Evolutionary conservation across 352 stramenopile species (phyloP), one percentile per base, ranked within the genome.

Genomic region (Pythium diclinum): DNA sequence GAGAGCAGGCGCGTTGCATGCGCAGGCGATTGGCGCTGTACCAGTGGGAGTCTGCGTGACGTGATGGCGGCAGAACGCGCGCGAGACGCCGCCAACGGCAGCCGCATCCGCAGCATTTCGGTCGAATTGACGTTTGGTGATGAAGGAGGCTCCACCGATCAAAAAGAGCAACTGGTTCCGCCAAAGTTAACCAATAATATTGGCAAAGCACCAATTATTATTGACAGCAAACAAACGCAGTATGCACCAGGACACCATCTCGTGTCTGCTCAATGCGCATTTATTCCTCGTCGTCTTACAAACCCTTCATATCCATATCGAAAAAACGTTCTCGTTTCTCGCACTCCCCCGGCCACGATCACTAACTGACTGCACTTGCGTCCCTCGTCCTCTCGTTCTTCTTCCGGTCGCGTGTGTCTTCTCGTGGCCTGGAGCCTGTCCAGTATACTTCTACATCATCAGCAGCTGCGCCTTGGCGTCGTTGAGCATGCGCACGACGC

Each of bases 401-500:
- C 56, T 46, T 9, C 6, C 32, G 33, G 13, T 32, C 33, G 4
- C 28, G 16, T 55, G 16, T 48, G 9, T 34, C 19, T 49, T 34
- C 19, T 49, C 21, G 13, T 23, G 19, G 36, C 36, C 10, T 42
- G 36, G 10, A 28, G 25, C 25, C 25, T 28, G 25, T 28, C 25
- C 10, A 11, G 13, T 42, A n/a, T 47, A 34, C n/a, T 44, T 59
- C 36, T 68, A 69, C 63, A 57, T 47, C 56, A 61, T 64, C 71
- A 88, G 70, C 53, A 92, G 72, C 57, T 88, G 76, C 30, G 68
- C 75, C 33, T 81, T 78, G 58, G 85, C 83, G 32, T 94, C 81
- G 25, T 73, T 87, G 34, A 95, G 83, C 85, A 95, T 91, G 68
- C 88, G 78, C 54, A 89, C 80, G 40, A 93, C 80, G 19, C 75